These are phyloP conservation scores for Calonectria crousiana DNA, from an alignment of 2,329 filamentous ascomycete species.

Conservation along the genomic window DNA sequence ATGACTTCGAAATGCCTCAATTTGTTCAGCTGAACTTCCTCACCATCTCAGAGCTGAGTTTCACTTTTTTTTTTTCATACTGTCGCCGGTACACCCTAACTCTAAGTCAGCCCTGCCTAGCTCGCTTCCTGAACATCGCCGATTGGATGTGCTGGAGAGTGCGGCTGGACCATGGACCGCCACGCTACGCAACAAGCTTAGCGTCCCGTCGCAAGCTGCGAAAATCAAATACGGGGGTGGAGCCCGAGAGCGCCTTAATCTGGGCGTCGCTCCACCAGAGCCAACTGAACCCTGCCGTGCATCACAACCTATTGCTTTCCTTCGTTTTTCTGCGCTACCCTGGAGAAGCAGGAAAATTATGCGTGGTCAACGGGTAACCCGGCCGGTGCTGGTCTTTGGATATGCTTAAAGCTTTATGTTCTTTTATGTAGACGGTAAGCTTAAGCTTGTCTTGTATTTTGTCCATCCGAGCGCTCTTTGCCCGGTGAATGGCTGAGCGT, in stretches of 20 bases:
- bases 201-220: background rate
- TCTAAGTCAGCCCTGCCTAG: slow-evolving; percentile 6
- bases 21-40: background rate
- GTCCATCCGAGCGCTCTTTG: background rate
- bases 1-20: background rate
- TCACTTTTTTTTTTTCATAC: background rate
- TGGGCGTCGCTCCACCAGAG: background rate
- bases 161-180: background rate
- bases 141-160: background rate
- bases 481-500: background rate
- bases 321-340: background rate
- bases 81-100: slow-evolving; percentile 2
- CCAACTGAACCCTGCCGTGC: background rate
- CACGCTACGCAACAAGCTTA: background rate
- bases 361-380: background rate
- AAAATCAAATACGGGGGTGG: slow-evolving; percentile 2
- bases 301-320: background rate
- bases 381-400: background rate
- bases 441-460: no score
- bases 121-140: no score
- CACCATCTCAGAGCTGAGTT: background rate
- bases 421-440: background rate
- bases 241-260: background rate
- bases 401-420: background rate
- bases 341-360: background rate